Evolutionary conservation across 768 basidiomycete species (phyloP).

Genomic region (Lentinula raphanica): DNA sequence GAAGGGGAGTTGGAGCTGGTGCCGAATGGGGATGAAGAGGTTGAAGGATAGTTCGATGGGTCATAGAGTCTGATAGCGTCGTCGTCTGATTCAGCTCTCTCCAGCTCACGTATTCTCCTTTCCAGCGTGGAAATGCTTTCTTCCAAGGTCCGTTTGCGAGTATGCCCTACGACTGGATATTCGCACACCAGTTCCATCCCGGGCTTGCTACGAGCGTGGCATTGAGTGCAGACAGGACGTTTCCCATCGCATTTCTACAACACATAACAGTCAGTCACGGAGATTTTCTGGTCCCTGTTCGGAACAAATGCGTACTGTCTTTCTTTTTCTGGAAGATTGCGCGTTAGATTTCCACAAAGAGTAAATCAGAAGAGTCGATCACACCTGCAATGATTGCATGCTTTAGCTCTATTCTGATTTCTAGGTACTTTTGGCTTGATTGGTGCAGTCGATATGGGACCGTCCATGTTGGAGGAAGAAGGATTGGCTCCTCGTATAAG

Average conservation of each 20-base stretch:
- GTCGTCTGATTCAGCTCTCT: slow-evolving; percentile 21
- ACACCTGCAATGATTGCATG: slow-evolving; percentile 6
- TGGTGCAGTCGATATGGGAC: background rate
- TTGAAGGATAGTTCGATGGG: slow-evolving; percentile 11
- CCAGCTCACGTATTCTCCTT: slow-evolving; percentile 31
- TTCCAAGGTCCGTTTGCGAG: slow-evolving; percentile 34
- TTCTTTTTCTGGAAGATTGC: background rate
- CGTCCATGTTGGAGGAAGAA: background rate
- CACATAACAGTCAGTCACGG: background rate
- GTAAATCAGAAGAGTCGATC: background rate
- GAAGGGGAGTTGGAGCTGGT: background rate
- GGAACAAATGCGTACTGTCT: slow-evolving; percentile 19
- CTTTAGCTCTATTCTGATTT: slow-evolving; percentile 1
- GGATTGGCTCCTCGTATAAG: too few species aligned
- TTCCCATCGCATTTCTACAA: slow-evolving; percentile 36
- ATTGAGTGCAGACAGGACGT: slow-evolving; percentile 35
- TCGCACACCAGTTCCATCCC: slow-evolving; percentile 32
- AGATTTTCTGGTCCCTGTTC: background rate
- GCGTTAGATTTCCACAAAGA: background rate
- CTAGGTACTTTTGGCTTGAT: background rate
- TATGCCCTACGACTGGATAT: slow-evolving; percentile 34
- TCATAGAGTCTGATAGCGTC: slow-evolving; percentile 12
- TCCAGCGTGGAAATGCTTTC: slow-evolving; percentile 34
- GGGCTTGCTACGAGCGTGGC: slow-evolving; percentile 26
- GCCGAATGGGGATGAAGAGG: background rate